These are phyloP conservation scores for Aspergillus homomorphus DNA, from an alignment of 495 filamentous ascomycete species.

Conservation along the genomic window DNA sequence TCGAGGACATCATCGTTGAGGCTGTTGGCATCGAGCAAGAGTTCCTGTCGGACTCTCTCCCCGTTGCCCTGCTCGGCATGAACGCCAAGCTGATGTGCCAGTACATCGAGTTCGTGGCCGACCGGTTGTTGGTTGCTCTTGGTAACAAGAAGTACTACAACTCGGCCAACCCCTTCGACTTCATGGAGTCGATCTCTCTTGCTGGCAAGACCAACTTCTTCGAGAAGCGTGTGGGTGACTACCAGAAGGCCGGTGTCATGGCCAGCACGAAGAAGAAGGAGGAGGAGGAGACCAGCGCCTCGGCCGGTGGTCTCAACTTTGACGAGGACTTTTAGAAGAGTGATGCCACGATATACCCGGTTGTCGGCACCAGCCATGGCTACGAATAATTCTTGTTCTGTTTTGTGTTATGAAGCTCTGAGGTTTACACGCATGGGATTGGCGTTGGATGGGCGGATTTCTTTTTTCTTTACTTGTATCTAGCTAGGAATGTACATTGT, in stretches of 20 bases:
- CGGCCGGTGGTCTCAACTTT: slow-evolving; percentile 79
- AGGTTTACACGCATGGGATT: slow-evolving; percentile 40
- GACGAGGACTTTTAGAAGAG: slow-evolving; percentile 89
- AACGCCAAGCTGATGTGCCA: slow-evolving; percentile 97
- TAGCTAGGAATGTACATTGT: slow-evolving; percentile 9
- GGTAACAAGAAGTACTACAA: slow-evolving; percentile 94
- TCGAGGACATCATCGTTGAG: slow-evolving; percentile 87
- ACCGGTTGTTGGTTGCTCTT: slow-evolving; percentile 86
- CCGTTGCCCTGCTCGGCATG: slow-evolving; percentile 91
- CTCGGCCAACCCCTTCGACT: slow-evolving; percentile 94
- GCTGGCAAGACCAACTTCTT: slow-evolving; percentile 99
- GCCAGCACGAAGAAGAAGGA: slow-evolving; percentile 81
- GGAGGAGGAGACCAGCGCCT: slow-evolving; percentile 52
- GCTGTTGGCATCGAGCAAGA: slow-evolving; percentile 95
- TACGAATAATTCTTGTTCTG: slow-evolving; percentile 16
- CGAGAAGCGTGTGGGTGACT: slow-evolving; percentile 98
- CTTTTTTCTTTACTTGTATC: slow-evolving; percentile 6
- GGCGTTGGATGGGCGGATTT: slow-evolving; percentile 33
- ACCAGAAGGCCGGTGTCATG: slow-evolving; percentile 99
- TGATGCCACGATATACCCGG: slow-evolving; percentile 24
- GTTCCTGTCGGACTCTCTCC: slow-evolving; percentile 94
- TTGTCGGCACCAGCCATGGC: slow-evolving; percentile 19
- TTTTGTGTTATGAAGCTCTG: slow-evolving; percentile 27
- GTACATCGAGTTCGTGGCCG: slow-evolving; percentile 99
- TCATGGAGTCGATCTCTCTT: slow-evolving; percentile 99